Base-by-base conservation (phyloP, 2,329 filamentous ascomycete genomes). In the Raffaelea arxii region DNA sequence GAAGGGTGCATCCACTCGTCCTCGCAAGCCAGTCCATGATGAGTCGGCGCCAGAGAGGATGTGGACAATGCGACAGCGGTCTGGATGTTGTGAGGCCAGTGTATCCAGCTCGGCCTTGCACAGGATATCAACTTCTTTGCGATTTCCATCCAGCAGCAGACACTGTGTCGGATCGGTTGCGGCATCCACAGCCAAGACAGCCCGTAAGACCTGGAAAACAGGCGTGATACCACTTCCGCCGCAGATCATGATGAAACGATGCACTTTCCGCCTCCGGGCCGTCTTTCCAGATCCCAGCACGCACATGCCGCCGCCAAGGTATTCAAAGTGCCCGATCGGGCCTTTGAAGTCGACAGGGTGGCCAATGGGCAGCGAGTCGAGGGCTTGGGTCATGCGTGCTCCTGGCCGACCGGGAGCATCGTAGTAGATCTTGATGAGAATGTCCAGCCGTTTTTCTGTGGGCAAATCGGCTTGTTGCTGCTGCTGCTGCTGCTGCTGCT, bases 201-300 rank as follows among this genome's bases (percentile, higher is more conserved):
- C 83, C 6, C 86, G 72, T 44, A 94, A 68, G 3, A 94, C 85
- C 58, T 92, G 86, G 60, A 82, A 92, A 52, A 95, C 86, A 0
- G 90, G 90, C n/a, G 90, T 95, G 57, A 96, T 84, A 1, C 90
- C 90, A n/a, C 79, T 86, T 6, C 90, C 90, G 14, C 77, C 90
- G 55, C 86, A 92, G 25, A 95, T 80, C 88, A 95, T 94, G 59
- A 85, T 70, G 62, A 95, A 87, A 12, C 74, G 75, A 44, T 73
- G 75, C 1, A 94, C 75, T 0, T 55, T 63, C 10, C 81, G 68
- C 48, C 69, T 61, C 19, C 68, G 71, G 0, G 75, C 75, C 25
- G 76, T 76, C 35, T 16, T 39, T 21, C 18, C 35, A 4, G 41
- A 36, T 9, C 37, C 42, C 52, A 95, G 9, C 12, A 19, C 23